These are phyloP conservation scores for Babesia caballi DNA, from an alignment of 169 alveolate genomes.

Conservation along the genomic window DNA sequence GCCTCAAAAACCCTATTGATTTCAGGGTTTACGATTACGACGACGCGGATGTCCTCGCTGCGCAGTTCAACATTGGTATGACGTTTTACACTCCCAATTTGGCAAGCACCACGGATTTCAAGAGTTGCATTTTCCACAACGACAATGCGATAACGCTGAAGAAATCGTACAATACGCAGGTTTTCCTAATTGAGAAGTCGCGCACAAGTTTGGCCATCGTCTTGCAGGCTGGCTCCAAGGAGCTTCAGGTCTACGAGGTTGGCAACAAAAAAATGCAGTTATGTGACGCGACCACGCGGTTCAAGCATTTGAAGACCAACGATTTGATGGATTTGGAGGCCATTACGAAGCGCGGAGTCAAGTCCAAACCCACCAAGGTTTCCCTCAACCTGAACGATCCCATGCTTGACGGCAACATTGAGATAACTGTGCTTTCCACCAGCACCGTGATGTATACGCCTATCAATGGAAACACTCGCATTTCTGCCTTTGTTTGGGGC, in stretches of 20 bases:
- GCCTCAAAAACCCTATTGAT: not conserved
- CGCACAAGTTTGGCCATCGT: not conserved
- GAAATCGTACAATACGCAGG: slow-evolving; percentile 34
- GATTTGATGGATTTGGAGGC: not conserved
- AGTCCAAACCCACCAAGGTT: not conserved
- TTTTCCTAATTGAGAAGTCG: slow-evolving; percentile 15
- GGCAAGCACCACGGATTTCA: not conserved
- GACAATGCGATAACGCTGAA: not conserved
- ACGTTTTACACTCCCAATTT: slow-evolving; percentile 29
- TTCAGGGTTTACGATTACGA: not conserved
- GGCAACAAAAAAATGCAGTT: not conserved
- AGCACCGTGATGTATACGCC: slow-evolving; percentile 22
- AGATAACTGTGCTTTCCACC: slow-evolving; percentile 12
- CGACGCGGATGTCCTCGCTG: slow-evolving; percentile 17
- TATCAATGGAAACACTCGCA: not conserved
- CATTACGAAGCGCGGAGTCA: not conserved
- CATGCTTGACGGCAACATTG: slow-evolving; percentile 11
- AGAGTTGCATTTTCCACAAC: not conserved
- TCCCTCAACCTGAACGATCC: slow-evolving; percentile 31
- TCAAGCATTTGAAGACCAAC: not conserved
- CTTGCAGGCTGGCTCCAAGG: not conserved
- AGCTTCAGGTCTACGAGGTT: slow-evolving; percentile 1
- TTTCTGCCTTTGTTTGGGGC: slow-evolving; percentile 7
- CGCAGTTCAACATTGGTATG: slow-evolving; percentile 13
- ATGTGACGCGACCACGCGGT: not conserved